Evolutionary conservation across 169 alveolate genomes (phyloP), one percentile per base, ranked within the genome.

Genomic region (Toxoplasma gondii): DNA sequence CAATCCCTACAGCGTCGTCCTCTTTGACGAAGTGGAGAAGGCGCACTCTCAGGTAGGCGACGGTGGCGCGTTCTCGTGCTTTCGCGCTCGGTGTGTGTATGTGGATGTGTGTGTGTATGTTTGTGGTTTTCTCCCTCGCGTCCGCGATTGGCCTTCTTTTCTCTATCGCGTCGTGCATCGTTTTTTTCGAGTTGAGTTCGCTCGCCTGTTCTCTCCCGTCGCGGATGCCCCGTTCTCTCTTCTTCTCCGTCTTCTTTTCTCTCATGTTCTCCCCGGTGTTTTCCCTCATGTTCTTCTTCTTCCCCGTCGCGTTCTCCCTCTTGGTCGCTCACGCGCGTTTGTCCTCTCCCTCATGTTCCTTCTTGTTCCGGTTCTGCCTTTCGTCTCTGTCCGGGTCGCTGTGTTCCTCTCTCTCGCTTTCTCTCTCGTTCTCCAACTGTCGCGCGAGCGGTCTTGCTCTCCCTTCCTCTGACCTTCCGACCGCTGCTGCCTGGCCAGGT

Each of bases 21-120:
- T 98, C n/a, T 97, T 98, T 82, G 99, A 98, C 93, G 99, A 98
- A 95, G 98, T 98, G 84, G 99, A 98, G 96, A 98, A 98, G 96
- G 99, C 99, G 17, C 99, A 98, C 94, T 98, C 99, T 9, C 98
- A 98, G 87, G 99, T 96, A 53, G 24, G 43, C 34, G 16, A 24
- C n/a, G 74, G 70, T 4, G 43, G 38, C n/a, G 34, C 19, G 19
- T 29, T 10, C 41, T 29, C 17, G 34, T 12, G 27, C 53, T 12
- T 19, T 12, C 44, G 27, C 36, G 53, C 17, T 64, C n/a, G 17
- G 78, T 64, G 27, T 64, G 78, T 64, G 78, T 64, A 64, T 64
- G 27, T 64, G 78, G 17, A 64, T 64, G 78, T 64, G 27, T 64
- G 27, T 64, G 27, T 64, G 27, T 27, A 4, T 34, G 82, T 69